Base-by-base conservation (phyloP, 208 protist genomes). In the Phytomonas sp. region DNA sequence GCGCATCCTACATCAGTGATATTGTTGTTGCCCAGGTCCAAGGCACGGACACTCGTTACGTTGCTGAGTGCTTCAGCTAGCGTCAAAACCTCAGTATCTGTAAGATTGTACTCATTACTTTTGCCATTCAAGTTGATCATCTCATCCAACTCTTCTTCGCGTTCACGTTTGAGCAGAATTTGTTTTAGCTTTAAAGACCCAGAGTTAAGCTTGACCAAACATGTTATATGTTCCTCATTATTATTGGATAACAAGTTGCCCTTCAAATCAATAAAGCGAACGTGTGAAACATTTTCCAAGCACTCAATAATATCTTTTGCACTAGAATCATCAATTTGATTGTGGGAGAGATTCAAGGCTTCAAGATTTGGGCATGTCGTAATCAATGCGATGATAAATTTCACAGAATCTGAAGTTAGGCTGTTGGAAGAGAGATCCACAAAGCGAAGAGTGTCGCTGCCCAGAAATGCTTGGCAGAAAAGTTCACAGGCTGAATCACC, bases 1-100 rank as follows among this genome's bases (percentile, higher is more conserved):
- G 78, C 71, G 71, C 88, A 93, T 30, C 89, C 92, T 29, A 68
- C 69, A 66, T 93, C 84, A 31, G 79, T 83, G 60, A 96, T 83
- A 20, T 46, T 65, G 76, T 96, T 96, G 80, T 81, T 83, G 28
- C 82, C 76, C 29, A 96, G 78, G 69, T 95, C 83, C 70, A 94
- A 36, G 29, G 77, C 72, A 40, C 72, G 77, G 34, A 96, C 73
- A 15, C 79, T 68, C 28, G 60, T 83, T 61, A 75, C 77, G 40
- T 81, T 62, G 13, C 60, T 65, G 61, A 96, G 67, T 26, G 89
- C 59, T 0, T 77, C 74, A 46, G 84, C 86, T 15, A 96, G 81
- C 17, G 88, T 43, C 29, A 73, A 68, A 32, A 92, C 65, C 71
- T 93, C 87, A 6, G 85, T 81, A 67, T 94, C 87, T 13, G 73